Percentiles rank a stretch among this genome's conserved stretches.
Evolutionary conservation across 257 asterid genomes (phyloP).

Genomic region (Linaria vulgaris): DNA sequence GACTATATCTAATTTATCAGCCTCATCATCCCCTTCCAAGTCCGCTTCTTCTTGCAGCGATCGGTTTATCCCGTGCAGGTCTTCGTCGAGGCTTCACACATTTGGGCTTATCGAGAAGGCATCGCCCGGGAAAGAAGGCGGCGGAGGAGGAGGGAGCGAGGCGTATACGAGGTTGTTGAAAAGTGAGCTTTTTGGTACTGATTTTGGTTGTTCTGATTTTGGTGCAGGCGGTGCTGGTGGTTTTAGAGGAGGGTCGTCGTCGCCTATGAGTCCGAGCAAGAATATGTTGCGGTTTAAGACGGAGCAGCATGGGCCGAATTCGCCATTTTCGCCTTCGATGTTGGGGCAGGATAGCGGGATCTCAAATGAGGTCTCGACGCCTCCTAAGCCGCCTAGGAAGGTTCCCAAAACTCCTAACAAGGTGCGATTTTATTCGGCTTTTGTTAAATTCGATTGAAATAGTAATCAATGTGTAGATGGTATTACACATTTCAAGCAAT

Average conservation of each 20-base stretch:
- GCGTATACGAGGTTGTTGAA: conserved; percentile 76
- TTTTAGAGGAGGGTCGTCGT: conserved; percentile 33
- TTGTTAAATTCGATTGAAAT: background rate
- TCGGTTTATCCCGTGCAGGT: conserved; percentile 94
- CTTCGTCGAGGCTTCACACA: conserved; percentile 91
- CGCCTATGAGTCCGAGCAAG: conserved; percentile 81
- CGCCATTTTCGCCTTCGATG: conserved; percentile 81
- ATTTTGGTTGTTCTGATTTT: conserved; percentile 70
- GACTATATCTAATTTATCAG: conserved; percentile 78
- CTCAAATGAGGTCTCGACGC: conserved; percentile 59
- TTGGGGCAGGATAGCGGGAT: conserved; percentile 59
- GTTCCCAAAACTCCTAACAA: conserved; percentile 96
- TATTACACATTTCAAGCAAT: too few species aligned
- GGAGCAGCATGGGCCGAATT: conserved; percentile 55
- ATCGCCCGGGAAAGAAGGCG: conserved; percentile 80
- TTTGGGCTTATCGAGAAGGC: conserved; percentile 88
- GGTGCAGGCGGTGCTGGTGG: conserved; percentile 54
- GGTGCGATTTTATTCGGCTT: conserved; percentile 42
- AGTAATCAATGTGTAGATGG: too few species aligned
- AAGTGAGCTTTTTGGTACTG: conserved; percentile 91
- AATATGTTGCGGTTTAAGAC: conserved; percentile 94
- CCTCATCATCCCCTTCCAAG: conserved; percentile 71
- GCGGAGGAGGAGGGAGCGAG: conserved; percentile 64
- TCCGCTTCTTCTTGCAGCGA: conserved; percentile 70
- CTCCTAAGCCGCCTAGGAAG: conserved; percentile 94